phyloP scores from a whole-genome alignment of 1,284 basidiomycete species.

The Sparassis latifolia region DNA sequence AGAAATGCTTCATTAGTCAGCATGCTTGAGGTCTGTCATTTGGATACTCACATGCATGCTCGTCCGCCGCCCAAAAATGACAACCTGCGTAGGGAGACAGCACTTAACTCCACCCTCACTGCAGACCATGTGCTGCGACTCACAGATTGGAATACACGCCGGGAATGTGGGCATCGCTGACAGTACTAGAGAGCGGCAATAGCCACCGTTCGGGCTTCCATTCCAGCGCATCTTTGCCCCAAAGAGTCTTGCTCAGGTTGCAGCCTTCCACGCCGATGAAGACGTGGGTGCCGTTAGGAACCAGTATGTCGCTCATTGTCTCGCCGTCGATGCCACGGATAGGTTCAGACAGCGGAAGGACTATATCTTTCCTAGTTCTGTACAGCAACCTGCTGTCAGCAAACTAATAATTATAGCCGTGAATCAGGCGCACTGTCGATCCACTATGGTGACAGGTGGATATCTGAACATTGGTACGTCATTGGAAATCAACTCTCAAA shows the following conservation, averaged over 20 bases:
- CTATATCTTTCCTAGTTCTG: conserved; percentile 35
- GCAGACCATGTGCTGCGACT: background rate
- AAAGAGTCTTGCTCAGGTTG: conserved; percentile 26
- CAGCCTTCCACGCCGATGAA: conserved; percentile 33
- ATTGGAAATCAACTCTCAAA: background rate
- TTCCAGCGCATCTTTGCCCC: conserved; percentile 8
- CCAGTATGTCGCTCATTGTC: conserved; percentile 29
- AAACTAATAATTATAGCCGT: background rate
- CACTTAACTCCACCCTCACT: background rate
- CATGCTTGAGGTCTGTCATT: background rate
- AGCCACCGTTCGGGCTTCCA: conserved; percentile 12
- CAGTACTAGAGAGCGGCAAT: conserved; percentile 9
- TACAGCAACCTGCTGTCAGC: background rate
- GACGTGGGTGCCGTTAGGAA: conserved; percentile 40
- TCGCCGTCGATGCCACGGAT: conserved; percentile 32
- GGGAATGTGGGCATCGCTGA: conserved; percentile 11
- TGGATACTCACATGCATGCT: conserved; percentile 14
- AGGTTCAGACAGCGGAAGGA: conserved; percentile 43
- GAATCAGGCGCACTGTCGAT: too few species aligned
- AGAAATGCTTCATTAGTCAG: background rate
- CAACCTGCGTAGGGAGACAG: conserved; percentile 9
- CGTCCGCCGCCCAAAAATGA: conserved; percentile 17
- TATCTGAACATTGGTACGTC: background rate
- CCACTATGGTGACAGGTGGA: conserved; percentile 3
- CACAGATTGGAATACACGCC: conserved; percentile 17